These are phyloP conservation scores for Oryza meyeriana DNA, from an alignment of 176 grass and related monocot species.

Conservation along the genomic window DNA sequence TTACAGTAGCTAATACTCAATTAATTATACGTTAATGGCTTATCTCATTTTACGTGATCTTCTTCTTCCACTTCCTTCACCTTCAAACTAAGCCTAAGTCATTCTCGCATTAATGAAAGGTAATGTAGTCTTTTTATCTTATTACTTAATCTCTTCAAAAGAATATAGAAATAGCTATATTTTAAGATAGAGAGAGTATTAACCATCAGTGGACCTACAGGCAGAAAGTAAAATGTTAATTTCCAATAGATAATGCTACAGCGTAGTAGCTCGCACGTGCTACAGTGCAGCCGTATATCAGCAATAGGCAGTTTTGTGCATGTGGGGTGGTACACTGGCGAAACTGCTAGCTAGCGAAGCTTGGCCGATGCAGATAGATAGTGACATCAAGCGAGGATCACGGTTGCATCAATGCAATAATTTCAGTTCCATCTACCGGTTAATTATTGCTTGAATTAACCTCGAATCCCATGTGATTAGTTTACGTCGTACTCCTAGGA, in stretches of 20 bases:
- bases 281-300: neutral
- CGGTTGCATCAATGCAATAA: neutral
- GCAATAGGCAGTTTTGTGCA: neutral
- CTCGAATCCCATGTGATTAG: neutral
- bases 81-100: no score
- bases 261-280: neutral
- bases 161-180: no score
- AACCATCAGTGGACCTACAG: neutral
- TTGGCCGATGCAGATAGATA: neutral
- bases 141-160: no score
- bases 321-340: slow-evolving; percentile 9
- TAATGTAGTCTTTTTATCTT: no score
- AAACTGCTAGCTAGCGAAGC: neutral
- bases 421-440: neutral
- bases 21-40: no score
- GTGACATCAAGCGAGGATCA: neutral
- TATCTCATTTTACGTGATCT: no score
- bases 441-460: neutral
- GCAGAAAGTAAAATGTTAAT: neutral
- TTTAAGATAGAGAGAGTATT: no score
- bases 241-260: neutral
- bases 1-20: no score
- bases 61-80: no score
- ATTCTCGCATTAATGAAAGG: no score
- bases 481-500: slow-evolving; percentile 5